Percentiles rank a stretch among this genome's conserved stretches.
phyloP scores from a whole-genome alignment of 2,329 filamentous ascomycete genomes.

The Didymella sp. region DNA sequence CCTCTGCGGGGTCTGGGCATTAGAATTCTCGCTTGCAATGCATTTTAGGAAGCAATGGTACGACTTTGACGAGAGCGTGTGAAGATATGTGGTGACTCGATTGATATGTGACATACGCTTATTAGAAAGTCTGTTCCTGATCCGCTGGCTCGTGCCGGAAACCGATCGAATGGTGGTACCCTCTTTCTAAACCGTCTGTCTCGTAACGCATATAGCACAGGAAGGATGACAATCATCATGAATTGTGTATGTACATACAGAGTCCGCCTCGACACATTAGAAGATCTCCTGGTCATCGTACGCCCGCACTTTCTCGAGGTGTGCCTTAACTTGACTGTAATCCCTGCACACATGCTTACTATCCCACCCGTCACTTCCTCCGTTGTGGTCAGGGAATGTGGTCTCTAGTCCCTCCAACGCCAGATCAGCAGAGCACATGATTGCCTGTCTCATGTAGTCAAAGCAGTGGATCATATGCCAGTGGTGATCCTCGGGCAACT shows the following conservation, averaged over 20 bases:
- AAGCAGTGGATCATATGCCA: slow-evolving; percentile 51
- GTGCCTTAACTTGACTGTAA: slow-evolving; percentile 22
- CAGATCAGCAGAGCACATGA: slow-evolving; percentile 45
- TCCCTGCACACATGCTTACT: slow-evolving; percentile 43
- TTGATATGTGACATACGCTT: too few species aligned
- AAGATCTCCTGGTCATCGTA: slow-evolving; percentile 48
- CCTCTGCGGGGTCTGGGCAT: too few species aligned
- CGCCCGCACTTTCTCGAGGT: slow-evolving; percentile 39
- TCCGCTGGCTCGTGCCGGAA: too few species aligned
- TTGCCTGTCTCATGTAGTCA: slow-evolving; percentile 47
- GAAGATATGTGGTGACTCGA: too few species aligned
- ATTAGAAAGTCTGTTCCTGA: too few species aligned
- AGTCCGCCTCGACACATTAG: background rate
- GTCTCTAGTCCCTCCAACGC: slow-evolving; percentile 43
- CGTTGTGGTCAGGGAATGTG: slow-evolving; percentile 47
- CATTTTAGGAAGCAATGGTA: too few species aligned
- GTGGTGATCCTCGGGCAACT: slow-evolving; percentile 45
- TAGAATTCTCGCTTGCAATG: too few species aligned
- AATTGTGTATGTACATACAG: background rate
- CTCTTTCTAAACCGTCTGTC: too few species aligned
- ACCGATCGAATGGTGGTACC: too few species aligned
- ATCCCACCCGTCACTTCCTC: slow-evolving; percentile 47
- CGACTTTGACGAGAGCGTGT: too few species aligned
- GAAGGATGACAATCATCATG: background rate
- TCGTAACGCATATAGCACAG: too few species aligned